Conservation (phyloP, 495 filamentous ascomycete genomes). For the Jackrogersella multiformis region DNA sequence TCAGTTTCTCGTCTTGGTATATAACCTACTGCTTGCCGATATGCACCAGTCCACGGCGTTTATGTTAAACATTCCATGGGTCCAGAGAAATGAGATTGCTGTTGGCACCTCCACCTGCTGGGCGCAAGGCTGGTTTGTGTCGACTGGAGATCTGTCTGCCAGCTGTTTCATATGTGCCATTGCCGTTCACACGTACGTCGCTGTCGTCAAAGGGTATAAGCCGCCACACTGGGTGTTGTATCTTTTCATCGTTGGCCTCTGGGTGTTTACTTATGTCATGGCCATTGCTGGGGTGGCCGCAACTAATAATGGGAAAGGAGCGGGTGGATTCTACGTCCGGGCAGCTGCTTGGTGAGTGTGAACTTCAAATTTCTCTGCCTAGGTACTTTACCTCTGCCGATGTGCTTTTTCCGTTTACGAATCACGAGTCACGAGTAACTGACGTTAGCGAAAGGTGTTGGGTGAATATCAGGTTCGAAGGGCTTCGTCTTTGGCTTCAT, state of each 20-base stretch:
- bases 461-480: conserved; percentile 69
- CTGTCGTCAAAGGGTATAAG: conserved; percentile 67
- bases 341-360: conserved; percentile 69
- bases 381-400: not conserved
- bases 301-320: conserved; percentile 55
- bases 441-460: conserved; percentile 62
- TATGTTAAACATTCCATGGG: conserved; percentile 70
- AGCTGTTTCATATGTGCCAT: conserved; percentile 77
- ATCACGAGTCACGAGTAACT: not conserved
- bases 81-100: conserved; percentile 62
- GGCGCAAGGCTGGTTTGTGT: conserved; percentile 75
- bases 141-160: conserved; percentile 73
- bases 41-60: conserved; percentile 76
- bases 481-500: conserved; percentile 73
- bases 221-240: conserved; percentile 65
- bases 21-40: conserved; percentile 78
- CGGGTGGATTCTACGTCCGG: conserved; percentile 66
- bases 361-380: not conserved
- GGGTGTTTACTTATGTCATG: conserved; percentile 68
- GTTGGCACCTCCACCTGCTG: conserved; percentile 69
- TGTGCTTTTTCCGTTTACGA: not conserved
- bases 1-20: conserved; percentile 78
- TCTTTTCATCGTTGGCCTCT: conserved; percentile 58
- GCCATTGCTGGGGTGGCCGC: conserved; percentile 63
- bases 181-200: conserved; percentile 73